These are phyloP conservation scores for Neurospora tetraspora DNA, from an alignment of 495 filamentous ascomycete genomes.

Conservation along the genomic window DNA sequence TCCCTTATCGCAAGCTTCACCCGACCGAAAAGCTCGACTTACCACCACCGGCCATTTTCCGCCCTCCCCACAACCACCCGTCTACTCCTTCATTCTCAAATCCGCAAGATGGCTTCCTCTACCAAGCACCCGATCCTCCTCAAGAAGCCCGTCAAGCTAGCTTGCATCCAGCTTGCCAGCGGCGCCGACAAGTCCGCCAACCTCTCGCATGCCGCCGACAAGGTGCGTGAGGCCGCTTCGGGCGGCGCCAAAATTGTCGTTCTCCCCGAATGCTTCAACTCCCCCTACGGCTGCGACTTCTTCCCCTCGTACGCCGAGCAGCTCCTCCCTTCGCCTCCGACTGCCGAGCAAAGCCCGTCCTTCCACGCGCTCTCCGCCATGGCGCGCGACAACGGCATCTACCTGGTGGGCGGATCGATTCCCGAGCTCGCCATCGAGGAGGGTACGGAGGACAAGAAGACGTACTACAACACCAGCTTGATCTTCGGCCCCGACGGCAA, in stretches of 20 bases:
- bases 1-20: background rate
- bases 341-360: constrained; percentile 58
- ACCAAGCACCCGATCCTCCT: constrained; percentile 48
- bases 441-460: constrained; percentile 30
- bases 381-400: constrained; percentile 64
- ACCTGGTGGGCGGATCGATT: constrained; percentile 86
- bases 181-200: constrained; percentile 78
- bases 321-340: constrained; percentile 68
- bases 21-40: background rate
- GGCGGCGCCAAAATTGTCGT: constrained; percentile 67
- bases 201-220: constrained; percentile 66
- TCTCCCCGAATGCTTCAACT: constrained; percentile 89
- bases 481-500: constrained; percentile 68
- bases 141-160: constrained; percentile 67
- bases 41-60: background rate
- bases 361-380: constrained; percentile 77
- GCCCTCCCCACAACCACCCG: background rate
- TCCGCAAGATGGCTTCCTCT: constrained; percentile 32
- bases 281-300: constrained; percentile 83
- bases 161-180: constrained; percentile 71
- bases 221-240: constrained; percentile 72
- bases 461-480: constrained; percentile 86
- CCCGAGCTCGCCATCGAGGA: constrained; percentile 54
- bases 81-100: background rate
- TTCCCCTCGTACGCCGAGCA: constrained; percentile 90